A percentile compares a stretch with the other conserved stretches of the same genome.
phyloP scores from a whole-genome alignment of 2,329 filamentous ascomycete species.

The Penicillium sp. region DNA sequence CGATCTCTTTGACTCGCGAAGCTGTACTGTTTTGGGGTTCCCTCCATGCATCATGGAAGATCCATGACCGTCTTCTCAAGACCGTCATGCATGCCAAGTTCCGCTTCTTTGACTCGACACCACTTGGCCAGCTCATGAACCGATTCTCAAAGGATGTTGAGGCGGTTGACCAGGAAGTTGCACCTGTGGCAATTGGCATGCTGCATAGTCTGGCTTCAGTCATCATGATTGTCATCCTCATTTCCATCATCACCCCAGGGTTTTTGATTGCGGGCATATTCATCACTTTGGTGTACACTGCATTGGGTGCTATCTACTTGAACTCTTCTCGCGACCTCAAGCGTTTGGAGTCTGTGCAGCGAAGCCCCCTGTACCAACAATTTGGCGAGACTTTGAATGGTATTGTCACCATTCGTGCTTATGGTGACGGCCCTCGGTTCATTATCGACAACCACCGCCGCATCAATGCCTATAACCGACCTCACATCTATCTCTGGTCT shows the following conservation, averaged over 20 bases:
- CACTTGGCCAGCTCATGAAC: conserved; percentile 95
- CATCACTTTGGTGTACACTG: conserved; percentile 78
- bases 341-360: conserved; percentile 87
- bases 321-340: conserved; percentile 93
- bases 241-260: conserved; percentile 82
- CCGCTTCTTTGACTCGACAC: conserved; percentile 96
- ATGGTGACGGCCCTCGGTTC: conserved; percentile 90
- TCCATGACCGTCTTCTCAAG: conserved; percentile 76
- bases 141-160: conserved; percentile 98
- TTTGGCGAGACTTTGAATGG: conserved; percentile 94
- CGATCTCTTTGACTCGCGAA: conserved; percentile 80
- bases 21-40: conserved; percentile 91
- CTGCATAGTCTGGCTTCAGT: conserved; percentile 68
- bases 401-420: conserved; percentile 95
- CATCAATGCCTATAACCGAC: conserved; percentile 87
- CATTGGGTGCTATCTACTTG: conserved; percentile 85
- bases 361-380: conserved; percentile 94
- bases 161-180: conserved; percentile 91
- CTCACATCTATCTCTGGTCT: conserved; percentile 95
- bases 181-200: conserved; percentile 79
- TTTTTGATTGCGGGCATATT: conserved; percentile 86
- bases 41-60: conserved; percentile 77
- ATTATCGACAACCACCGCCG: conserved; percentile 84
- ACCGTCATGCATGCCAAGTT: conserved; percentile 87
- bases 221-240: conserved; percentile 81